Percentiles rank a stretch among this genome's conserved stretches.
phyloP scores from a whole-genome alignment of 2,329 filamentous ascomycete species.

The Domatiomyces globalis region DNA sequence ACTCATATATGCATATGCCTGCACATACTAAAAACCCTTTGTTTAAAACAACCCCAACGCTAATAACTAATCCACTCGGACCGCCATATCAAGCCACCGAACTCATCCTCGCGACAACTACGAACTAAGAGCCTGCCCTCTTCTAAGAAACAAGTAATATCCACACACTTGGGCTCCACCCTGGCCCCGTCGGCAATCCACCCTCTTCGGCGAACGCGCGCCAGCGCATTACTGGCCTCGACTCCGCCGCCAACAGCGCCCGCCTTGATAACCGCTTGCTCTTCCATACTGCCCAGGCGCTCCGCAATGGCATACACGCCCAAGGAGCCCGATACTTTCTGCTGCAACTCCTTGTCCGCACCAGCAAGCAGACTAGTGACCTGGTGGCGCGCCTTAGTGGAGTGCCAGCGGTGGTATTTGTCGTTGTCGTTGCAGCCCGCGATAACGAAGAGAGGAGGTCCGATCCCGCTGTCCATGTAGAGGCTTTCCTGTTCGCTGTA shows the following conservation, averaged over 20 bases:
- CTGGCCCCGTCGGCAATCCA: constrained; percentile 6
- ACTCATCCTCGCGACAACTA: constrained; percentile 12
- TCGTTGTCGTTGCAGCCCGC: constrained; percentile 2
- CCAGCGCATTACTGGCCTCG: neutral
- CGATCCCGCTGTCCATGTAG: constrained; percentile 14
- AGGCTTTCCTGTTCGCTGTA: constrained; percentile 10
- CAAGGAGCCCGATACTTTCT: constrained; percentile 9
- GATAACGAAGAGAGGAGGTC: constrained; percentile 9
- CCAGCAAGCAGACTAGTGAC: constrained; percentile 9
- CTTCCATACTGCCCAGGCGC: constrained; percentile 13
- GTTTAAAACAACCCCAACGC: no score
- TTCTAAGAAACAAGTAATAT: constrained; percentile 17
- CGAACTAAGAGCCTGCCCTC: constrained; percentile 12
- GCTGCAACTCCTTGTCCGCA: constrained; percentile 6
- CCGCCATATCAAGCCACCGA: constrained; percentile 16
- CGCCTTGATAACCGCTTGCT: constrained; percentile 13
- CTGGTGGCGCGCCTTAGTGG: constrained; percentile 16
- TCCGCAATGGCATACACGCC: constrained; percentile 16
- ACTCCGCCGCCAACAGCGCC: neutral
- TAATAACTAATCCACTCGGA: constrained; percentile 15
- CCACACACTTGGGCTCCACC: constrained; percentile 16
- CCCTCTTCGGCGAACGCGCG: neutral
- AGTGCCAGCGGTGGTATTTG: neutral
- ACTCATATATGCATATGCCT: neutral
- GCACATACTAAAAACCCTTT: neutral